Evolutionary conservation across 345 rosid species (phyloP).

Genomic region (Physaria fendleri): DNA sequence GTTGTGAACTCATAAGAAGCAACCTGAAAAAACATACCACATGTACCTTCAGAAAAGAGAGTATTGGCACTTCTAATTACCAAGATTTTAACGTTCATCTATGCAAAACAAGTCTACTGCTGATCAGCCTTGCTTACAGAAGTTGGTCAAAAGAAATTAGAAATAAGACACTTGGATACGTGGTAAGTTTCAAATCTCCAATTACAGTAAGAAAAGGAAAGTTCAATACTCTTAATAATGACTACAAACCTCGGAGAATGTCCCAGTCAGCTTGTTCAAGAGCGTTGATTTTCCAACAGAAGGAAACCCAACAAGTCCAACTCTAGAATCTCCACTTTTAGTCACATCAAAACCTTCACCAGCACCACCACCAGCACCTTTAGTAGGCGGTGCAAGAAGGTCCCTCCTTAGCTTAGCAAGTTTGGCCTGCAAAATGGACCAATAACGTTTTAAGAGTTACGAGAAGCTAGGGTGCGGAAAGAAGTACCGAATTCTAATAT

Average conservation of each 20-base stretch:
- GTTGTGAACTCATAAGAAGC: no score
- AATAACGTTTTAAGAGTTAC: background rate
- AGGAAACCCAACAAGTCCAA: constrained; percentile 95
- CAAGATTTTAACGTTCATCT: background rate
- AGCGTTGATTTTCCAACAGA: constrained; percentile 99
- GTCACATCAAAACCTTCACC: constrained; percentile 99
- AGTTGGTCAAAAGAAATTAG: background rate
- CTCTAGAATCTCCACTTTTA: constrained; percentile 94
- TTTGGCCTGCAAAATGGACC: constrained; percentile 55
- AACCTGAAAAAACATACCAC: no score
- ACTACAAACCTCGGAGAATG: constrained; percentile 80
- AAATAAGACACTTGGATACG: background rate
- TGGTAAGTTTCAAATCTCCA: background rate
- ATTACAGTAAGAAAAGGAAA: background rate
- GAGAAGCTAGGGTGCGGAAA: background rate
- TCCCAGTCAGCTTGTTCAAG: constrained; percentile 84
- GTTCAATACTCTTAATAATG: background rate
- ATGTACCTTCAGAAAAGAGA: constrained; percentile 4
- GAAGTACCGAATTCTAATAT: background rate
- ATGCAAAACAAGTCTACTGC: background rate
- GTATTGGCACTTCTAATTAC: background rate
- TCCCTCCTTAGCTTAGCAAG: constrained; percentile 93
- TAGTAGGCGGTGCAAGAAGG: constrained; percentile 79
- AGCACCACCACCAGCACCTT: constrained; percentile 81
- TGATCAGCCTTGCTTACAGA: background rate